phyloP scores from a whole-genome alignment of 2,329 filamentous ascomycete species.

The Nigrospora sphaerica region DNA sequence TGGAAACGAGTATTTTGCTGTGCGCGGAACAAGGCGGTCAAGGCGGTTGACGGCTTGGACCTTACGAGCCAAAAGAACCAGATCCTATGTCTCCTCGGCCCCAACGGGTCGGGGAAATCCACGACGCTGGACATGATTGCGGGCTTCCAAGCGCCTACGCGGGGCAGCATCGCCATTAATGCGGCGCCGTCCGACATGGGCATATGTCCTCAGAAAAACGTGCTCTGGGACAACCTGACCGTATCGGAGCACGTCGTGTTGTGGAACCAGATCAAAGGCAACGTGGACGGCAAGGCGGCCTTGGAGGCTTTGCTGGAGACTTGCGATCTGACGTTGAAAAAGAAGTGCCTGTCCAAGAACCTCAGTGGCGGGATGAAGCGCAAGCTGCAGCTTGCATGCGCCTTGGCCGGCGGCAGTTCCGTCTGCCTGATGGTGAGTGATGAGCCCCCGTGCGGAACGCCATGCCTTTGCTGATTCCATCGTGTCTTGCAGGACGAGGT shows the following conservation, averaged over 20 bases:
- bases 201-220: conserved; percentile 69
- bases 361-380: conserved; percentile 71
- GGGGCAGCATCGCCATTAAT: conserved; percentile 52
- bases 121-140: conserved; percentile 64
- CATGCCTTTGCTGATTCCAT: background rate
- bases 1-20: conserved; percentile 21
- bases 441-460: background rate
- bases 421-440: conserved; percentile 53
- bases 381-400: conserved; percentile 70
- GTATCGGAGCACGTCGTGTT: conserved; percentile 64
- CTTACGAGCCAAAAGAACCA: conserved; percentile 52
- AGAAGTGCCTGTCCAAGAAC: conserved; percentile 52
- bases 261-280: conserved; percentile 62
- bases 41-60: conserved; percentile 54
- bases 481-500: conserved; percentile 51
- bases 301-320: conserved; percentile 45
- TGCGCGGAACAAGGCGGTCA: conserved; percentile 17
- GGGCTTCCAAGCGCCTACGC: conserved; percentile 53
- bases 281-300: conserved; percentile 34
- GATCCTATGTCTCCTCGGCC: conserved; percentile 60
- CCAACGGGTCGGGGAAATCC: conserved; percentile 65
- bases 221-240: conserved; percentile 67
- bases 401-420: conserved; percentile 67
- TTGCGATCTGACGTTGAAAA: conserved; percentile 61
- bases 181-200: conserved; percentile 41